Evolutionary conservation across 805 yeast genomes (phyloP).

Genomic region (Saturnispora ahearnii): DNA sequence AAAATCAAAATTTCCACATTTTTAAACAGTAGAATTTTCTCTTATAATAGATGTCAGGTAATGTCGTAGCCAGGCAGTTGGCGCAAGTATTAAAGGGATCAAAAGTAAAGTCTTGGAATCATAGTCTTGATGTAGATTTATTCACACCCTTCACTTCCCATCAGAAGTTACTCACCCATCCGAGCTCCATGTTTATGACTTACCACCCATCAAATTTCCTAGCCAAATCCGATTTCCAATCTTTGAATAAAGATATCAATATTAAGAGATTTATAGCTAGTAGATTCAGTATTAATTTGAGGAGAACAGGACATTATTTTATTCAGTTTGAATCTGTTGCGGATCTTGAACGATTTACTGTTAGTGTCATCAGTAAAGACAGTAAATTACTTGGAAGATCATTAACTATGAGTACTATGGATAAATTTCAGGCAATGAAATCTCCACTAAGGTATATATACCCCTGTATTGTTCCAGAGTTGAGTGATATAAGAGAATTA

Average conservation of each 20-base stretch:
- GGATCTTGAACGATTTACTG: background rate
- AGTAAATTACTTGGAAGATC: background rate
- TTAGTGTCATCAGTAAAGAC: background rate
- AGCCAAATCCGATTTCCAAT: background rate
- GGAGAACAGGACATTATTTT: background rate
- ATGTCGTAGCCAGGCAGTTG: background rate
- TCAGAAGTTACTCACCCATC: background rate
- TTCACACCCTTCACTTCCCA: background rate
- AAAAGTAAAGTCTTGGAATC: background rate
- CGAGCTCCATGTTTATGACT: background rate
- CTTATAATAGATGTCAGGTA: background rate
- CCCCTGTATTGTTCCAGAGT: constrained; percentile 2
- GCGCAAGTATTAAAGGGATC: background rate
- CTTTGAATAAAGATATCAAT: background rate
- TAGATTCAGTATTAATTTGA: background rate
- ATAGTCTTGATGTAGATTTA: background rate
- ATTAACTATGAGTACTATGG: background rate
- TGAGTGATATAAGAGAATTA: background rate
- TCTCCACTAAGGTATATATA: background rate
- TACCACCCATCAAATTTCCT: constrained; percentile 2
- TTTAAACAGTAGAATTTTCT: background rate
- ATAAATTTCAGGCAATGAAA: background rate
- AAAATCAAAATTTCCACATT: background rate
- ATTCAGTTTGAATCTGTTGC: background rate
- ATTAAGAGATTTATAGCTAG: background rate